Conservation (phyloP, 495 filamentous ascomycete species). For the Durotheca rogersii region DNA sequence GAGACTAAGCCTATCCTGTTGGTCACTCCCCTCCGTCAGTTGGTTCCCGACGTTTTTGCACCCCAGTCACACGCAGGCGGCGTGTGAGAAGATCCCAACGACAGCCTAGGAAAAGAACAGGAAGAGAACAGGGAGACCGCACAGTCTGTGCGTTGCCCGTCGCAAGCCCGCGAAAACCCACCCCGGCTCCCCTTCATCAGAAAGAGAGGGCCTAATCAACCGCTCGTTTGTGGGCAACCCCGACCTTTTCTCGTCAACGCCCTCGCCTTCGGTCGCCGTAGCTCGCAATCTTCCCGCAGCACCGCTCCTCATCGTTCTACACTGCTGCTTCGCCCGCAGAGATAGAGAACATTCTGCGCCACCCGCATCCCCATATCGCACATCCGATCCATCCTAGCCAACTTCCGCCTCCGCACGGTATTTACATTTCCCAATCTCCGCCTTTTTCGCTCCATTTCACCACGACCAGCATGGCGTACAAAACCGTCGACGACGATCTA, state of each 20-base stretch:
- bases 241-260: too few species aligned
- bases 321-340: slow-evolving; percentile 8
- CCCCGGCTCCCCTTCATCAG: too few species aligned
- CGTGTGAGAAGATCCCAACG: slow-evolving; percentile 2
- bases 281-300: slow-evolving; percentile 7
- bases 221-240: too few species aligned
- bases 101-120: slow-evolving; percentile 5
- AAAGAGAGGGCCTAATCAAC: too few species aligned
- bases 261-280: slow-evolving; percentile 23
- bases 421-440: background rate
- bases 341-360: slow-evolving; percentile 4
- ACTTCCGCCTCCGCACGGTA: too few species aligned
- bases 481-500: slow-evolving; percentile 40
- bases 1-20: background rate
- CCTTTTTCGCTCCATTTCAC: background rate
- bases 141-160: slow-evolving; percentile 3
- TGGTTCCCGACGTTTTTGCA: slow-evolving; percentile 15
- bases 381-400: too few species aligned
- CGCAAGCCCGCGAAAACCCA: slow-evolving; percentile 19
- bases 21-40: background rate
- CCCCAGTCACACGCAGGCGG: slow-evolving; percentile 20
- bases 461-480: slow-evolving; percentile 29
- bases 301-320: background rate
- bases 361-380: background rate
- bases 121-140: background rate